phyloP scores from a whole-genome alignment of 257 asterid genomes.

The Buddleja alternifolia region DNA sequence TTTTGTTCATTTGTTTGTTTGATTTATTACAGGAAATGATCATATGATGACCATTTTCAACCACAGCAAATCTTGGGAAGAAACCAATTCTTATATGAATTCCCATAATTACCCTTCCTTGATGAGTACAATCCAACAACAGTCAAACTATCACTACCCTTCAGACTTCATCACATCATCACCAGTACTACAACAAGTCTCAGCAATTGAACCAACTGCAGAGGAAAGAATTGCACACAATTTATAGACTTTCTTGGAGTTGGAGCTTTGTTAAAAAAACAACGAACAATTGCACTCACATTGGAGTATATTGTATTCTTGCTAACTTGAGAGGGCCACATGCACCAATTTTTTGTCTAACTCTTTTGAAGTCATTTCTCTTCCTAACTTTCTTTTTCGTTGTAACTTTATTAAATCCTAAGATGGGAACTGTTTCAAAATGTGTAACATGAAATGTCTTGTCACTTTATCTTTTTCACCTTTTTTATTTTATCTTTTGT shows the following conservation, averaged over 20 bases:
- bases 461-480: constrained; percentile 11
- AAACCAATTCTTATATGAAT: constrained; percentile 22
- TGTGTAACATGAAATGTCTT: constrained; percentile 19
- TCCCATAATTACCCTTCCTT: constrained; percentile 1
- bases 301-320: neutral
- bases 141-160: constrained; percentile 39
- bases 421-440: constrained; percentile 29
- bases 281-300: neutral
- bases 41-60: constrained; percentile 48
- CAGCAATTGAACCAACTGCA: constrained; percentile 29
- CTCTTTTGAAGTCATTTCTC: neutral
- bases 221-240: constrained; percentile 55
- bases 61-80: constrained; percentile 42
- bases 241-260: constrained; percentile 98
- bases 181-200: constrained; percentile 25
- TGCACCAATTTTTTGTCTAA: constrained; percentile 2
- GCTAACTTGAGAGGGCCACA: neutral
- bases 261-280: constrained; percentile 68
- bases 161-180: constrained; percentile 36
- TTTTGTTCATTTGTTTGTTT: neutral
- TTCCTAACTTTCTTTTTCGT: constrained; percentile 14
- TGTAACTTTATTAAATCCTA: constrained; percentile 23
- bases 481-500: neutral
- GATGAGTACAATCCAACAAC: constrained; percentile 35
- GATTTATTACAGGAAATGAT: constrained; percentile 37